Evolutionary conservation across 805 yeast genomes (phyloP), one percentile per base, ranked within the genome.

Genomic region (Yueomyces sp.): DNA sequence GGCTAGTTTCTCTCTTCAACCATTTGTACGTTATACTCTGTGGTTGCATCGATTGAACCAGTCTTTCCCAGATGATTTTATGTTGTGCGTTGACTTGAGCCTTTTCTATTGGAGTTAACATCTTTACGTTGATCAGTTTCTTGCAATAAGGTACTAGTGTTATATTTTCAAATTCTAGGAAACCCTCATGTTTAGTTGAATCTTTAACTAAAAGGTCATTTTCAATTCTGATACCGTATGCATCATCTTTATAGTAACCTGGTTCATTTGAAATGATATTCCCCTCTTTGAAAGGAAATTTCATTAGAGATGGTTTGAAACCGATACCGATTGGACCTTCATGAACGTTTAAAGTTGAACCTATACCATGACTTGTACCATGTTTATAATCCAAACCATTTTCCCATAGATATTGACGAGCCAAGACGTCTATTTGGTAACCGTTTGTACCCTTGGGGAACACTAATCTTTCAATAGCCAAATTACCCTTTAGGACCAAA

Each of bases 281-380:
- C 4, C 96, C 96, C 11, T 68, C 68, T 44, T 69, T 63, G 40
- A 74, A 60, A 4, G 86, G 77, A 39, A 71, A 73, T 7, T 73
- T 67, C 33, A 68, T 64, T 28, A 74, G 64, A 12, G 71, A 65
- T 28, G 67, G 63, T 53, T 70, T 68, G 56, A 60, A 67, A 46
- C 82, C 85, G 47, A 92, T 77, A 12, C 88, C 94, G 44, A 90
- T 73, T 1, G 97, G 97, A 0, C 94, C 92, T 56, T 94, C 96
- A 60, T 92, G 98, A 19, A 92, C 97, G 59, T 82, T 81, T 40
- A 94, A 76, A 58, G 73, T 90, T 26, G 88, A 73, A 2, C 96
- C 97, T n/a, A 92, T 83, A 4, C 98, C 98, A 62, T 92, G 98
- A 2, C 97, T 96, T 0, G 97, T 86, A 7, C 98, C 97, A 62